These are phyloP conservation scores for Mycena vulgaris DNA, from an alignment of 768 basidiomycete genomes.

Conservation along the genomic window DNA sequence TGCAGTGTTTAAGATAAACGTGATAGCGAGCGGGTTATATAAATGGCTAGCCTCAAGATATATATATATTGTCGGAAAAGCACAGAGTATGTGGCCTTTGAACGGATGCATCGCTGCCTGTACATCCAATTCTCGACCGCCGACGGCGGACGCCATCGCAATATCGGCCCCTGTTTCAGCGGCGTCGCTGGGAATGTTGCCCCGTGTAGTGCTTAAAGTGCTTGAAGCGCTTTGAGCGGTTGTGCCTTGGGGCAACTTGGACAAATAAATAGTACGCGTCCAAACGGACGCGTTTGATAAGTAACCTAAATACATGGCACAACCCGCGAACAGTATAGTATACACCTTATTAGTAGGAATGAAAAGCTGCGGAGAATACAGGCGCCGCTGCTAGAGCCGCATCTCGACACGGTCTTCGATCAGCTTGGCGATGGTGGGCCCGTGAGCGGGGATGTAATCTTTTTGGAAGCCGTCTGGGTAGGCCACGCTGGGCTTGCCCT, in stretches of 20 bases:
- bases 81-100: too few species aligned
- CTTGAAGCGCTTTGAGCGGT: too few species aligned
- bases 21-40: too few species aligned
- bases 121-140: not conserved
- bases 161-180: not conserved
- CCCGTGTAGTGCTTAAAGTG: not conserved
- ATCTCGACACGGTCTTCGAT: constrained; percentile 75
- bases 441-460: constrained; percentile 81
- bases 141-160: not conserved
- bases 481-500: constrained; percentile 60
- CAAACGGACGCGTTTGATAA: too few species aligned
- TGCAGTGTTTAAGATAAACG: constrained; percentile 30
- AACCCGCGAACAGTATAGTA: too few species aligned
- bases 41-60: too few species aligned
- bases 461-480: constrained; percentile 93
- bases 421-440: constrained; percentile 73
- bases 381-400: constrained; percentile 4
- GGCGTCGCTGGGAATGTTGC: not conserved
- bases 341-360: too few species aligned
- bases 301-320: too few species aligned
- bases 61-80: too few species aligned
- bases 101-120: too few species aligned
- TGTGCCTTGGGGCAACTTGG: too few species aligned
- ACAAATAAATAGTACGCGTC: not conserved
- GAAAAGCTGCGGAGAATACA: not conserved